Conservation (phyloP, 805 yeast genomes). For the Pichia nanzhaoensis region DNA sequence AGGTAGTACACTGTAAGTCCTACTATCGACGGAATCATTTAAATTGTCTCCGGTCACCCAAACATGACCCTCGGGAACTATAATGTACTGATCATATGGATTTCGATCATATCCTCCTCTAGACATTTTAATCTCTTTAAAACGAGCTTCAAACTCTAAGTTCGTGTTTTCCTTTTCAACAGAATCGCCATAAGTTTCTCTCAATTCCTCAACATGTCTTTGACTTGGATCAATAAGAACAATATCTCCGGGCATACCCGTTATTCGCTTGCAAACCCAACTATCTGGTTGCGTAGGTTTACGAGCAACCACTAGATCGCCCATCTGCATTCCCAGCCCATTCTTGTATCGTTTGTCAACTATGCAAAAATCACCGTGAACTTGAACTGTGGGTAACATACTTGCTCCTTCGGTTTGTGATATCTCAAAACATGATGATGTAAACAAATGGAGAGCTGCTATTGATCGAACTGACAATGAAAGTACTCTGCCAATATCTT, state of each 20-base stretch:
- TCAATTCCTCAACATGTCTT: slow-evolving; percentile 34
- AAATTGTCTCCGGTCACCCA: slow-evolving; percentile 97
- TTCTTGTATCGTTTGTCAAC: slow-evolving; percentile 55
- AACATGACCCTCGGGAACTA: slow-evolving; percentile 89
- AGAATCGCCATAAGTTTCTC: slow-evolving; percentile 1
- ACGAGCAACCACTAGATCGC: slow-evolving; percentile 81
- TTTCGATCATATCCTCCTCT: slow-evolving; percentile 10
- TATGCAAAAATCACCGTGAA: slow-evolving; percentile 71
- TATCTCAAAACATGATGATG: slow-evolving; percentile 22
- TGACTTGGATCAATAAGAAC: slow-evolving; percentile 75
- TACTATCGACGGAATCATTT: slow-evolving; percentile 78
- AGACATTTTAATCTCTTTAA: slow-evolving; percentile 16
- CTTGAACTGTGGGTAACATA: slow-evolving; percentile 86
- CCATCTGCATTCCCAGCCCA: slow-evolving; percentile 65
- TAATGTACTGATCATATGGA: slow-evolving; percentile 47
- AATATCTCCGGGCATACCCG: slow-evolving; percentile 94
- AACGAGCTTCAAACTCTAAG: not conserved
- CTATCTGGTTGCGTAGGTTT: slow-evolving; percentile 87
- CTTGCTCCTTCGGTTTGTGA: slow-evolving; percentile 83
- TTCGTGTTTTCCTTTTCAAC: not conserved
- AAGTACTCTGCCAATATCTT: slow-evolving; percentile 15
- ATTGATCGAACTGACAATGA: slow-evolving; percentile 49
- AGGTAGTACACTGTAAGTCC: slow-evolving; percentile 87
- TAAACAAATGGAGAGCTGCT: slow-evolving; percentile 53
- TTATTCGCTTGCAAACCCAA: slow-evolving; percentile 85